Evolutionary conservation across 2,329 filamentous ascomycete species (phyloP).

Genomic region (Aspergillus sp.): DNA sequence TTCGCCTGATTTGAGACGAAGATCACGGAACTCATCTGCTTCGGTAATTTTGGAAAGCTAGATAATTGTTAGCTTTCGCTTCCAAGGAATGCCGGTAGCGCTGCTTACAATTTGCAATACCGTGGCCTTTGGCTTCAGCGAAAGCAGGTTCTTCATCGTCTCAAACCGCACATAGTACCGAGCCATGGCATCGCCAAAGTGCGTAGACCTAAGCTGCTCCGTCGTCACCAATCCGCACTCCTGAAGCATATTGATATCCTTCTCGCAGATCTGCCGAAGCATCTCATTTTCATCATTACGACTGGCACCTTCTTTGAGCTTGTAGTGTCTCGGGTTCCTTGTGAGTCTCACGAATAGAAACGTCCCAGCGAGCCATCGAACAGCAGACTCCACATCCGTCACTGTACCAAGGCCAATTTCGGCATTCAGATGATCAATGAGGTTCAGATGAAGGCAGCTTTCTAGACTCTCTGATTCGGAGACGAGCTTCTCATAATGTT

Average conservation of each 20-base stretch:
- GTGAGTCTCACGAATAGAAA: constrained; percentile 70
- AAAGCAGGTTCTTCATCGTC: constrained; percentile 67
- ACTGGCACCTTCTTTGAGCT: constrained; percentile 49
- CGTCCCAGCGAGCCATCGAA: constrained; percentile 67
- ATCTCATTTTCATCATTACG: constrained; percentile 53
- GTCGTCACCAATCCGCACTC: constrained; percentile 52
- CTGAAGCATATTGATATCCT: constrained; percentile 59
- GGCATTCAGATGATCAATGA: constrained; percentile 78
- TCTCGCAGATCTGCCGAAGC: constrained; percentile 64
- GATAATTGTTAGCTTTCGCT: constrained; percentile 6
- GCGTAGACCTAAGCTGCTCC: constrained; percentile 54
- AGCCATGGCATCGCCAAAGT: constrained; percentile 74
- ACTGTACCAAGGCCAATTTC: constrained; percentile 74
- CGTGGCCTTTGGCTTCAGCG: constrained; percentile 53
- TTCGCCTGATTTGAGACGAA: constrained; percentile 65
- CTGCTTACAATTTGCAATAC: constrained; percentile 61
- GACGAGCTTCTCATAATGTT: constrained; percentile 65
- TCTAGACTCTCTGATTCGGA: constrained; percentile 68
- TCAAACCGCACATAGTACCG: constrained; percentile 72
- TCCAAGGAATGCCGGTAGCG: background rate
- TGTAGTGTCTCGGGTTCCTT: constrained; percentile 65
- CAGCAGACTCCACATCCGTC: constrained; percentile 56
- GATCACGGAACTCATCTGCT: constrained; percentile 64
- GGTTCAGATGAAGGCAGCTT: constrained; percentile 68
- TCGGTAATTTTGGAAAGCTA: constrained; percentile 62